phyloP scores from a whole-genome alignment of 139 green algal species.

The Nannochloris sp. region DNA sequence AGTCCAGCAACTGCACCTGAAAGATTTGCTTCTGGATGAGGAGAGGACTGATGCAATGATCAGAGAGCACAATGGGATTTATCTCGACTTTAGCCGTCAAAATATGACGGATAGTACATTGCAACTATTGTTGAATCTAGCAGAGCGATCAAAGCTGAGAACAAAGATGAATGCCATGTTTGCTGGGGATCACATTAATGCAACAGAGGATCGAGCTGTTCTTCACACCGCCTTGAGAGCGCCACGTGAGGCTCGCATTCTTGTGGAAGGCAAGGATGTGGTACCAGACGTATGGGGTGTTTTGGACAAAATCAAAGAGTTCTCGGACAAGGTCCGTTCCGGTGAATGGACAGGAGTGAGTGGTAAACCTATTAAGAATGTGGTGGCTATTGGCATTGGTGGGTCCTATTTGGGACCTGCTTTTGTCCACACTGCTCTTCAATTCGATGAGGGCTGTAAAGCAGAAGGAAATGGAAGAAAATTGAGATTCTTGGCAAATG shows the following conservation, averaged over 20 bases:
- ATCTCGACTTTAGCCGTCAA: conserved; percentile 86
- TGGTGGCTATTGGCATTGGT: conserved; percentile 96
- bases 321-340: conserved; percentile 41
- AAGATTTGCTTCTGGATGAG: conserved; percentile 76
- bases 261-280: conserved; percentile 52
- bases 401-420: conserved; percentile 94
- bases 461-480: conserved; percentile 42
- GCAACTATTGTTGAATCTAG: conserved; percentile 66
- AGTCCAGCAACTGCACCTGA: conserved; percentile 80
- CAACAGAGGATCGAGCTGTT: conserved; percentile 89
- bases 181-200: conserved; percentile 89
- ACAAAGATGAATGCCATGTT: conserved; percentile 98
- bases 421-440: conserved; percentile 96
- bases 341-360: conserved; percentile 88
- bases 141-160: conserved; percentile 60
- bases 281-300: conserved; percentile 94
- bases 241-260: conserved; percentile 47
- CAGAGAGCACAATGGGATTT: conserved; percentile 81
- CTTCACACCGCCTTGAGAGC: conserved; percentile 91
- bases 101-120: conserved; percentile 52
- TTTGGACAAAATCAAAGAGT: conserved; percentile 97
- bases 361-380: conserved; percentile 88
- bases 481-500: conserved; percentile 96
- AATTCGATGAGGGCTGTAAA: conserved; percentile 41
- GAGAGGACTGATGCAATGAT: conserved; percentile 63